Evolutionary conservation across 352 stramenopile genomes (phyloP).

Genomic region (Pythium diclinum): DNA sequence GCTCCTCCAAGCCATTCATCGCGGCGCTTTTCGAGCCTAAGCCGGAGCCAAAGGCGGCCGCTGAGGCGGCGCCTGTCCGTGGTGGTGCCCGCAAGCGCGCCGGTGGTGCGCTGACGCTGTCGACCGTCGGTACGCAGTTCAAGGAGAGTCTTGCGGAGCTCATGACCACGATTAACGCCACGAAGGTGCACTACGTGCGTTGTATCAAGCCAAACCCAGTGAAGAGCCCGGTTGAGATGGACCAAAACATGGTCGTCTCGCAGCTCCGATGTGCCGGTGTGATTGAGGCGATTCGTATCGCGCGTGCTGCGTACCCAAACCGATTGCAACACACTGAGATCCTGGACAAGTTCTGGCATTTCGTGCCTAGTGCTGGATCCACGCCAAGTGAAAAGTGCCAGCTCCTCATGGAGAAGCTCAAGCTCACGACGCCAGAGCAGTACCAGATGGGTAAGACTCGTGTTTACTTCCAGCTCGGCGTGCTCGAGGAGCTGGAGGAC

Average conservation of each 20-base stretch:
- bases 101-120: conserved; percentile 59
- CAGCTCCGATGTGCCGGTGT: conserved; percentile 98
- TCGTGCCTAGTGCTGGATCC: conserved; percentile 60
- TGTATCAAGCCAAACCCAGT: conserved; percentile 99
- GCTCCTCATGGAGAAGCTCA: conserved; percentile 78
- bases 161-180: conserved; percentile 94
- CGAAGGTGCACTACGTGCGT: conserved; percentile 97
- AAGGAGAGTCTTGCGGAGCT: conserved; percentile 91
- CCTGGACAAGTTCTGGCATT: conserved; percentile 81
- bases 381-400: conserved; percentile 65
- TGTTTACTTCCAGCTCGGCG: conserved; percentile 86
- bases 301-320: conserved; percentile 97
- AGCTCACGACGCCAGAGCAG: conserved; percentile 62
- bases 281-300: conserved; percentile 98
- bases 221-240: conserved; percentile 90
- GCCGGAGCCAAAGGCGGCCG: conserved; percentile 38
- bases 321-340: conserved; percentile 90
- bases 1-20: conserved; percentile 69
- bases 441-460: conserved; percentile 86
- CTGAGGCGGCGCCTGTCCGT: conserved; percentile 28
- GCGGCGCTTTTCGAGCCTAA: conserved; percentile 74
- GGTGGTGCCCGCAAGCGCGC: conserved; percentile 47
- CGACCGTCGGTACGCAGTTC: conserved; percentile 90
- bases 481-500: conserved; percentile 85
- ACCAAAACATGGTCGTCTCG: conserved; percentile 92